Percentiles rank a stretch among this genome's conserved stretches.
These are phyloP conservation scores for Tylopilus rubrobrunneus DNA, from an alignment of 768 basidiomycete genomes.

Conservation along the genomic window DNA sequence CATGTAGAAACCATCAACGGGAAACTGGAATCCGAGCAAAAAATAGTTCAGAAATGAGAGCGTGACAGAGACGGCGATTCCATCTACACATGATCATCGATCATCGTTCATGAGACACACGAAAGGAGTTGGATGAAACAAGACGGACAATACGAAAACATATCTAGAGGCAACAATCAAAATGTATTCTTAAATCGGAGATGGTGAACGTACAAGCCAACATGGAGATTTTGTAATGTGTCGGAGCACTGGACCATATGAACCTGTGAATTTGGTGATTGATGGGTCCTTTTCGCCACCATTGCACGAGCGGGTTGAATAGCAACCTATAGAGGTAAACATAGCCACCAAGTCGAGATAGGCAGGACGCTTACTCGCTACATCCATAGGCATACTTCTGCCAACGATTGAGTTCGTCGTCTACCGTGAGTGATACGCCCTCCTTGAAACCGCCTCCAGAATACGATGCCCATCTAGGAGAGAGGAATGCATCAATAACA, in stretches of 20 bases:
- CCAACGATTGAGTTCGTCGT: conserved; percentile 91
- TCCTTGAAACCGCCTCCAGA: conserved; percentile 85
- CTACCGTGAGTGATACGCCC: conserved; percentile 83
- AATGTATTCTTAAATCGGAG: not conserved
- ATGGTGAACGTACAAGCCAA: conserved; percentile 41
- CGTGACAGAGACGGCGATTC: conserved; percentile 65
- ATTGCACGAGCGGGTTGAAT: conserved; percentile 77
- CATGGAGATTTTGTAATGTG: conserved; percentile 78
- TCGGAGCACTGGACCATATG: conserved; percentile 70
- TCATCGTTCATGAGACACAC: not conserved
- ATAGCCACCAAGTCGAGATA: not conserved
- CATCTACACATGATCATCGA: conserved; percentile 19
- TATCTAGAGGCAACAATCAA: conserved; percentile 29
- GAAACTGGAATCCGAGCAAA: conserved; percentile 67
- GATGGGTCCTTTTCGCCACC: conserved; percentile 80
- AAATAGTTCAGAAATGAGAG: conserved; percentile 72
- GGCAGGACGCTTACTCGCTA: conserved; percentile 42
- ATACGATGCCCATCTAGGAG: conserved; percentile 70
- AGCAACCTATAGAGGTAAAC: conserved; percentile 52
- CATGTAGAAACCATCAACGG: conserved; percentile 73
- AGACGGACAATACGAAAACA: conserved; percentile 50
- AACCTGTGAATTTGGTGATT: conserved; percentile 75
- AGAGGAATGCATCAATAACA: not conserved
- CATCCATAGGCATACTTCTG: conserved; percentile 81
- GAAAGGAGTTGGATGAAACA: not conserved